phyloP scores from a whole-genome alignment of 495 filamentous ascomycete genomes.

The Neurospora pannonica region DNA sequence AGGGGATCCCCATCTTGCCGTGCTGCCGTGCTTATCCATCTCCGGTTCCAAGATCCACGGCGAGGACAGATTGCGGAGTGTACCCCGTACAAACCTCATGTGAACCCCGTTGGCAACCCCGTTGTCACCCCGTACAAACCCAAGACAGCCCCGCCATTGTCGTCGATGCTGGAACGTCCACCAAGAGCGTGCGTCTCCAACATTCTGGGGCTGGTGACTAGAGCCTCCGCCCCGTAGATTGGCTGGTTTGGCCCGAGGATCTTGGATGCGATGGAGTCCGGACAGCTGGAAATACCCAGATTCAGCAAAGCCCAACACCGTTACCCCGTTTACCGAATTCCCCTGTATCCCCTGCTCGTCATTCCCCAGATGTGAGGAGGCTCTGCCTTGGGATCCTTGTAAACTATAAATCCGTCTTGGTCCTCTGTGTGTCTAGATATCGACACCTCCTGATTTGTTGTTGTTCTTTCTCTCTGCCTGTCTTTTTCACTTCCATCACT shows the following conservation, averaged over 20 bases:
- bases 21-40: background rate
- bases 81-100: background rate
- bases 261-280: slow-evolving; percentile 6
- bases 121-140: background rate
- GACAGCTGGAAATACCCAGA: slow-evolving; percentile 4
- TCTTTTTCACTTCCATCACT: background rate
- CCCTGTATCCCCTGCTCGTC: background rate
- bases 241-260: slow-evolving; percentile 5
- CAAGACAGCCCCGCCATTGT: background rate
- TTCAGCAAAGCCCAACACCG: background rate
- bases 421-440: background rate
- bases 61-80: background rate
- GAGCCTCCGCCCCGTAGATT: background rate
- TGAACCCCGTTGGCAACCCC: background rate
- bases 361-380: background rate
- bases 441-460: background rate
- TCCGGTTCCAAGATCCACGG: background rate
- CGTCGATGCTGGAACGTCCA: background rate
- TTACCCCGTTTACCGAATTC: background rate
- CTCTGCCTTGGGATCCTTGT: background rate
- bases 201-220: background rate
- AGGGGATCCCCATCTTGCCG: background rate
- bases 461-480: background rate
- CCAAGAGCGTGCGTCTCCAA: background rate
- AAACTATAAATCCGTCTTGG: background rate